A percentile compares a stretch with the other conserved stretches of the same genome.
Conservation (phyloP, 2,329 filamentous ascomycete genomes). For the Cladophialophora yegresii region DNA sequence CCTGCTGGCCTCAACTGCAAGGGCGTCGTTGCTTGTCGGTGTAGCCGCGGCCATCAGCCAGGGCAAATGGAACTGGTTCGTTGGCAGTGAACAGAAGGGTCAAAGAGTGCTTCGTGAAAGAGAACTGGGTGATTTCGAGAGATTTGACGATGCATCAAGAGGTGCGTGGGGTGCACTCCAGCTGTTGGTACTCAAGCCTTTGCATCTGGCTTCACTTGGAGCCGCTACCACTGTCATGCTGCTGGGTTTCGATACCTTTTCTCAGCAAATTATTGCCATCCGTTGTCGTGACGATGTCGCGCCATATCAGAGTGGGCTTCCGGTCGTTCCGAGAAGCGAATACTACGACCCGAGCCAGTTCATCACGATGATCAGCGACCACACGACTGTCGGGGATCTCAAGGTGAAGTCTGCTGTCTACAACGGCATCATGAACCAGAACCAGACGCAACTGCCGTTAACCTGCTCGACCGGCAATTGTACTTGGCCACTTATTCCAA, state of each 20-base stretch:
- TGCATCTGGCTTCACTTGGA: constrained; percentile 2
- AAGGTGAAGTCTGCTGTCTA: not conserved
- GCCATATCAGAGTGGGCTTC: not conserved
- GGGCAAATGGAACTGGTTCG: constrained; percentile 1
- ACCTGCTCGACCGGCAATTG: constrained; percentile 2
- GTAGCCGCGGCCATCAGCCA: not conserved
- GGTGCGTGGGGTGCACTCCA: constrained; percentile 3
- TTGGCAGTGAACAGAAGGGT: not conserved
- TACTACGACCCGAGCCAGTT: constrained; percentile 3
- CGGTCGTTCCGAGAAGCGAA: not conserved
- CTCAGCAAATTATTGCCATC: not conserved
- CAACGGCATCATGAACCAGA: constrained; percentile 6
- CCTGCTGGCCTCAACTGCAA: not conserved
- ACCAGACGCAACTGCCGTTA: not conserved
- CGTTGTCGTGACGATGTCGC: constrained; percentile 4
- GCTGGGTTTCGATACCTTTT: not conserved
- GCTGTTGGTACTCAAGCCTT: not conserved
- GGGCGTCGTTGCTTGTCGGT: not conserved
- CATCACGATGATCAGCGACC: not conserved
- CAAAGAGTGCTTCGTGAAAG: not conserved
- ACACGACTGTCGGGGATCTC: not conserved
- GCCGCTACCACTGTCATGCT: not conserved
- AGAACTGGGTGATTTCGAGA: constrained; percentile 1
- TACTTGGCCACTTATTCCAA: constrained; percentile 1
- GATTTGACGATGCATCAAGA: constrained; percentile 3